These are phyloP conservation scores for Magnolia kwangsiensis DNA, from an alignment of 164 flowering plant genomes.

Conservation along the genomic window DNA sequence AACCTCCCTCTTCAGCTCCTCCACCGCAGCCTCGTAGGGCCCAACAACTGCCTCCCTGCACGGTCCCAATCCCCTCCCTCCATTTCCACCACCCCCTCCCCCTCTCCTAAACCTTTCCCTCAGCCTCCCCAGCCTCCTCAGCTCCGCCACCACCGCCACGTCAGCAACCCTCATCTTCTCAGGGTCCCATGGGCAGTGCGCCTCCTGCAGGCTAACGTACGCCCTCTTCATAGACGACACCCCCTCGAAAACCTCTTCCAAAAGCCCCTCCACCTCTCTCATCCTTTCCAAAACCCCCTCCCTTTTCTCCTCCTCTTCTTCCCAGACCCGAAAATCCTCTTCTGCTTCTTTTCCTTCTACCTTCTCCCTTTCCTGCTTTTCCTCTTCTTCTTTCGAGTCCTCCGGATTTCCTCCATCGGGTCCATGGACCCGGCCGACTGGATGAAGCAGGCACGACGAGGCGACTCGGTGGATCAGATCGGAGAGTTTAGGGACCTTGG, in stretches of 20 bases:
- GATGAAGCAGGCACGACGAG: constrained; percentile 73
- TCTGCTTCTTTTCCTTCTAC: constrained; percentile 4
- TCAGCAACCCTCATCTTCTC: constrained; percentile 82
- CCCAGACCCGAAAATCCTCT: not conserved
- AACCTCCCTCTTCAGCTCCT: constrained; percentile 77
- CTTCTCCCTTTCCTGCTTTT: constrained; percentile 5
- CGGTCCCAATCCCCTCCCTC: constrained; percentile 20
- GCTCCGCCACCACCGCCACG: constrained; percentile 75
- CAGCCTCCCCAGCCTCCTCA: constrained; percentile 56
- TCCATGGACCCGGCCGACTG: constrained; percentile 44
- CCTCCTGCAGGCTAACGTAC: constrained; percentile 69
- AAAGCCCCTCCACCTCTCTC: constrained; percentile 28
- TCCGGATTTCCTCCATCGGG: not conserved
- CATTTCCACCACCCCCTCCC: constrained; percentile 26
- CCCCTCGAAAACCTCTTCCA: constrained; percentile 64
- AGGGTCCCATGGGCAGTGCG: constrained; percentile 91
- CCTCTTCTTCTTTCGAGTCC: constrained; percentile 2
- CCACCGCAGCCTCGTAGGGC: constrained; percentile 91
- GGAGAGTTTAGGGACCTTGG: constrained; percentile 61
- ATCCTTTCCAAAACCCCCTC: constrained; percentile 10
- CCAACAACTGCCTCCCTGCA: constrained; percentile 62
- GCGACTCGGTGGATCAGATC: constrained; percentile 84
- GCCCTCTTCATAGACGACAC: constrained; percentile 74
- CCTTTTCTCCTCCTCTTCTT: constrained; percentile 10
- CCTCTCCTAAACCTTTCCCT: constrained; percentile 71